Conservation (phyloP, 2,329 filamentous ascomycete species). For the Botryotinia narcissicola region DNA sequence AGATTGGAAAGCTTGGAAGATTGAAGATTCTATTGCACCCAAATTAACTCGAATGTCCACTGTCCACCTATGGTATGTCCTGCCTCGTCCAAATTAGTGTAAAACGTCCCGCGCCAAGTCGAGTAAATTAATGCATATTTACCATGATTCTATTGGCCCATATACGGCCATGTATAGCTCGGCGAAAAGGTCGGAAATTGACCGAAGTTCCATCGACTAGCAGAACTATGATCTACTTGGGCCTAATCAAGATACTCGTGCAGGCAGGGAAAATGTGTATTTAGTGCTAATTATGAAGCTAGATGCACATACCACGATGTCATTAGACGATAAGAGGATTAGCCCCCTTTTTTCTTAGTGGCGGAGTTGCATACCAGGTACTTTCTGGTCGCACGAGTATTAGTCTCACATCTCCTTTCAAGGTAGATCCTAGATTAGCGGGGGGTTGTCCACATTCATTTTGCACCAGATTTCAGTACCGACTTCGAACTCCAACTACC, state of each 20-base stretch:
- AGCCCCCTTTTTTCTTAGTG: not conserved
- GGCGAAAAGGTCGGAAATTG: constrained; percentile 4
- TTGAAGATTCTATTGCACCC: not conserved
- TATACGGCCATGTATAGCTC: not conserved
- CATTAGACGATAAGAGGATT: not conserved
- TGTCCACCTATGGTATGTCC: constrained; percentile 2
- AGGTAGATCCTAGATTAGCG: constrained; percentile 3
- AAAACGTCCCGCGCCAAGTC: not conserved
- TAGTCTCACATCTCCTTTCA: constrained; percentile 9
- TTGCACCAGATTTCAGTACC: constrained; percentile 17
- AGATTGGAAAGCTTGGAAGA: not conserved
- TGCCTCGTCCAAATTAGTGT: not conserved
- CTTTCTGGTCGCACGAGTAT: not conserved
- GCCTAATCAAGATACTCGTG: constrained; percentile 8
- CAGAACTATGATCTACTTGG: not conserved
- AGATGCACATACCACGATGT: not conserved
- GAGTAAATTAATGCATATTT: constrained; percentile 7
- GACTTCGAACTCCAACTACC: constrained; percentile 3
- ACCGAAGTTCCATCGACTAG: not conserved
- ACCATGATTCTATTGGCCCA: not conserved
- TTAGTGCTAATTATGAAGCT: not conserved
- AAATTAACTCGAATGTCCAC: not conserved
- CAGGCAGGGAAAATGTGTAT: not conserved
- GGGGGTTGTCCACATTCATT: constrained; percentile 15
- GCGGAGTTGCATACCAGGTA: not conserved